Percentiles rank a stretch among this genome's conserved stretches.
phyloP scores from a whole-genome alignment of 1,284 basidiomycete species.

The Acaromyces ingoldii region DNA sequence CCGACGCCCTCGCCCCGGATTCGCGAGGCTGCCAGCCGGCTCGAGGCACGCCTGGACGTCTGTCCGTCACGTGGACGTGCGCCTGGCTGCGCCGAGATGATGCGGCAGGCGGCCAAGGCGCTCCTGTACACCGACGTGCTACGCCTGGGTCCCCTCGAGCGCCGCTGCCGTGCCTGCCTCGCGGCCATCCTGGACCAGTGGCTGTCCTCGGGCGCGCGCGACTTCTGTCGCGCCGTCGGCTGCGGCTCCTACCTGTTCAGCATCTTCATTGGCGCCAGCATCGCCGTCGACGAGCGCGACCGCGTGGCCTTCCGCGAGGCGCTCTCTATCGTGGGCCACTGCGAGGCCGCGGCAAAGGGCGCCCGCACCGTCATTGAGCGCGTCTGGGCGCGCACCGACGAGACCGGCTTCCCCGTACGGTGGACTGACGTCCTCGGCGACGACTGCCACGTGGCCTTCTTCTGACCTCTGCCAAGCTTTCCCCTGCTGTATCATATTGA shows the following conservation, averaged over 20 bases:
- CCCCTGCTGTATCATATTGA: no score
- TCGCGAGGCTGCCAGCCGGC: background rate
- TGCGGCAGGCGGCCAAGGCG: background rate
- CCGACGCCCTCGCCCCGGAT: background rate
- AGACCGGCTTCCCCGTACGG: background rate
- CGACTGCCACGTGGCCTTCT: no score
- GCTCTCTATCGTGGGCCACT: background rate
- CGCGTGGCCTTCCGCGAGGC: background rate
- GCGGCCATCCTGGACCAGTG: background rate
- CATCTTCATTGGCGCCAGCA: background rate
- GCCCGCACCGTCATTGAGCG: background rate
- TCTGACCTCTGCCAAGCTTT: no score
- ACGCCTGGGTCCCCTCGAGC: background rate
- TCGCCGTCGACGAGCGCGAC: background rate
- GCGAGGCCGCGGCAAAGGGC: background rate
- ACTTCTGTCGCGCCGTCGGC: background rate
- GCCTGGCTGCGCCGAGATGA: slow-evolving; percentile 1
- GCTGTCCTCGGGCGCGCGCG: background rate
- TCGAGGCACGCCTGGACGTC: background rate
- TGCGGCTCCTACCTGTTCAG: background rate
- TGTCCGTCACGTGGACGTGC: background rate
- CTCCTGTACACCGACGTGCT: background rate
- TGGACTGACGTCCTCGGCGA: slow-evolving; percentile 1
- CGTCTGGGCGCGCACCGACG: background rate
- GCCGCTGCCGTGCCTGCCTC: background rate